These are phyloP conservation scores for Gilbertella persicaria DNA, from an alignment of 371 early-diverging fungal species.

Conservation along the genomic window DNA sequence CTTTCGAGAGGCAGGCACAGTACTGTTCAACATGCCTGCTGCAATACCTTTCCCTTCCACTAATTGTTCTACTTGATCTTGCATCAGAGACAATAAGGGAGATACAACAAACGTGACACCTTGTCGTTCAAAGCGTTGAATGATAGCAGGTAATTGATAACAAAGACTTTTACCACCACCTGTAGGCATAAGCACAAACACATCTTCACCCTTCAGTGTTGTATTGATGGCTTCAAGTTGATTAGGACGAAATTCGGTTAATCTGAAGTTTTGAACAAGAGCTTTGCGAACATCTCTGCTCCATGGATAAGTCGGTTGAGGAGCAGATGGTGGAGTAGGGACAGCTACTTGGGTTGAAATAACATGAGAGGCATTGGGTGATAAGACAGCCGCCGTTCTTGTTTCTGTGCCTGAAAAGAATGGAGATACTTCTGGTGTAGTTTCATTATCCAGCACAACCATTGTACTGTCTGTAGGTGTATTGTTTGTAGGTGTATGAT, in stretches of 20 bases:
- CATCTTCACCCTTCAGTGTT: constrained; percentile 85
- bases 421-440: background rate
- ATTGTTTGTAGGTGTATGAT: background rate
- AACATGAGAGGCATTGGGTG: background rate
- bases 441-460: background rate
- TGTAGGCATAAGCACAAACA: constrained; percentile 99
- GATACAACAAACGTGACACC: constrained; percentile 96
- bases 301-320: constrained; percentile 63
- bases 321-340: background rate
- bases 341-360: background rate
- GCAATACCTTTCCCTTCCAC: constrained; percentile 73
- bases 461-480: background rate
- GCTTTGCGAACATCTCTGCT: constrained; percentile 77
- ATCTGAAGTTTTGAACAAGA: constrained; percentile 70
- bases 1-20: constrained; percentile 52
- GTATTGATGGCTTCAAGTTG: constrained; percentile 96
- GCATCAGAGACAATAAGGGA: constrained; percentile 96
- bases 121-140: constrained; percentile 52
- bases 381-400: background rate
- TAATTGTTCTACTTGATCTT: constrained; percentile 95
- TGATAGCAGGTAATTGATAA: constrained; percentile 95
- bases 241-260: constrained; percentile 87
- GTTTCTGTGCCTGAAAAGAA: background rate
- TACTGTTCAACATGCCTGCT: constrained; percentile 78
- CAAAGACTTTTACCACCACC: constrained; percentile 99